phyloP scores from a whole-genome alignment of 176 grass and related monocot genomes.

The Aegilops tauschii region DNA sequence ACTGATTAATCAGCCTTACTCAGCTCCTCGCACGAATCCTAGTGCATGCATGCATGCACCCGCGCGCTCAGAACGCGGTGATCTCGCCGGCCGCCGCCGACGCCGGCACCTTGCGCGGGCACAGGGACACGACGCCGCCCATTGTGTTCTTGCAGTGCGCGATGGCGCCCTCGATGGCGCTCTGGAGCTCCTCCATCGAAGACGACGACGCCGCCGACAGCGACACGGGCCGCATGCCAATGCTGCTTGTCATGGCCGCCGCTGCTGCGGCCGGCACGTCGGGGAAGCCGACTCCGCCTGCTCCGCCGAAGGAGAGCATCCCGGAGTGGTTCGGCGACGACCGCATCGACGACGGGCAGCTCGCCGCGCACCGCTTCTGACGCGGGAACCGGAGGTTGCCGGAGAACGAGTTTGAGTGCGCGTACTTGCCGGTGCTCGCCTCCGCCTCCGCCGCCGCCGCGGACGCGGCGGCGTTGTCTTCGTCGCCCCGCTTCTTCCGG shows the following conservation, averaged over 20 bases:
- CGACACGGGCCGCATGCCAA: slow-evolving; percentile 39
- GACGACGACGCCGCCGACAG: slow-evolving; percentile 53
- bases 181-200: slow-evolving; percentile 93
- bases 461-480: slow-evolving; percentile 6
- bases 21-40: slow-evolving; percentile 34
- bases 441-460: not conserved
- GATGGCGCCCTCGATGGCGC: slow-evolving; percentile 92
- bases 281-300: slow-evolving; percentile 58
- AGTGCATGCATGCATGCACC: not conserved
- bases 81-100: slow-evolving; percentile 28
- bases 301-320: slow-evolving; percentile 55
- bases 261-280: slow-evolving; percentile 34
- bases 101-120: slow-evolving; percentile 9
- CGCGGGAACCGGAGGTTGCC: slow-evolving; percentile 84
- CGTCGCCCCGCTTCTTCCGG: slow-evolving; percentile 51
- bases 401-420: slow-evolving; percentile 84
- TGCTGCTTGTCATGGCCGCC: slow-evolving; percentile 14
- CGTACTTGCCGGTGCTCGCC: slow-evolving; percentile 27
- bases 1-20: slow-evolving; percentile 45
- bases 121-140: slow-evolving; percentile 18
- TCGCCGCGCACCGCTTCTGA: slow-evolving; percentile 72
- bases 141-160: slow-evolving; percentile 97
- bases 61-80: slow-evolving; percentile 33
- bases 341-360: slow-evolving; percentile 95
- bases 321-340: slow-evolving; percentile 95